phyloP scores from a whole-genome alignment of 148 eudicot genomes.

The Polygonum maritimum region DNA sequence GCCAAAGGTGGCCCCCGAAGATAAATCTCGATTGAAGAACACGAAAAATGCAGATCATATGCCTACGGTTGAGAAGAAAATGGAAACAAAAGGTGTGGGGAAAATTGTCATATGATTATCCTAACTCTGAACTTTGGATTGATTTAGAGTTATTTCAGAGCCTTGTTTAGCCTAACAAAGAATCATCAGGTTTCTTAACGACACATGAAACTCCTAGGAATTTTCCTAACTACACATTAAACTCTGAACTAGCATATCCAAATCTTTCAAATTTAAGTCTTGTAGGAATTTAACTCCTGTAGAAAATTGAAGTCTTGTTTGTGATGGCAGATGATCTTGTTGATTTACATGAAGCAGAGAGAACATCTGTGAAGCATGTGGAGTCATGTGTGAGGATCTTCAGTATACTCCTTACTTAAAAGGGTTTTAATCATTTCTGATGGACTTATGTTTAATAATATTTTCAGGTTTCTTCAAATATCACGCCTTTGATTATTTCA shows the following conservation, averaged over 20 bases:
- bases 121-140: neutral
- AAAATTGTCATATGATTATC: neutral
- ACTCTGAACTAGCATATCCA: neutral
- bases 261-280: neutral
- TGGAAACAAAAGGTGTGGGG: conserved; percentile 25
- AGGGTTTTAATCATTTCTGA: neutral
- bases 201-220: neutral
- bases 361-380: conserved; percentile 41
- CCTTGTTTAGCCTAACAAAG: neutral
- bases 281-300: too few relatives aligned
- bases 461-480: conserved; percentile 59
- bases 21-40: conserved; percentile 47
- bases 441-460: neutral
- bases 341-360: conserved; percentile 34
- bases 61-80: conserved; percentile 23
- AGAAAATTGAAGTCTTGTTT: neutral
- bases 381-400: conserved; percentile 51
- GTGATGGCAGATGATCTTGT: conserved; percentile 25
- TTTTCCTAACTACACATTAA: neutral
- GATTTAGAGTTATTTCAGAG: neutral
- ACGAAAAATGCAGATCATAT: conserved; percentile 26
- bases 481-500: conserved; percentile 66
- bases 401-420: conserved; percentile 8
- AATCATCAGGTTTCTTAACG: neutral
- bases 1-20: conserved; percentile 17